Evolutionary conservation across 345 rosid species (phyloP).

Genomic region (Angophora floribunda): DNA sequence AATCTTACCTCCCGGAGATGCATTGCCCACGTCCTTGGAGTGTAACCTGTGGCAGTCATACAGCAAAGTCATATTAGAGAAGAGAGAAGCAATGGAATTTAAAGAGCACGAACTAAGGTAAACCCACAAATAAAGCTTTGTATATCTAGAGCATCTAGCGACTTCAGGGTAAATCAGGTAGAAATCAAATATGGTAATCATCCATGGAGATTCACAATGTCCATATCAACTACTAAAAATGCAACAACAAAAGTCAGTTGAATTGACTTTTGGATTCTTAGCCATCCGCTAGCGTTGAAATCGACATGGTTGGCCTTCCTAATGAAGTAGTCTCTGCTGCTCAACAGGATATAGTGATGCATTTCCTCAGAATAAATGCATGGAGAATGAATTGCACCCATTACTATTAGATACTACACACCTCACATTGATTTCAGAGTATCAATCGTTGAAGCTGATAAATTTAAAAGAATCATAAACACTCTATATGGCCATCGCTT

Average conservation of each 20-base stretch:
- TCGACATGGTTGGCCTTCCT: not conserved
- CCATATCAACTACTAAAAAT: not conserved
- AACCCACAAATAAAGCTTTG: not conserved
- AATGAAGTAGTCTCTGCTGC: not conserved
- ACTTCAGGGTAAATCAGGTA: not conserved
- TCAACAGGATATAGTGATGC: not conserved
- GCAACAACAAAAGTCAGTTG: not conserved
- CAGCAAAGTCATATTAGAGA: not conserved
- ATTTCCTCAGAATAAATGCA: not conserved
- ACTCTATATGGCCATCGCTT: too few relatives aligned
- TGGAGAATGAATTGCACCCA: not conserved
- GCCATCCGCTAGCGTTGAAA: not conserved
- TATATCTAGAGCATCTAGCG: not conserved
- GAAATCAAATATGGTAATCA: not conserved
- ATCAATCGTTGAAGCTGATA: not conserved
- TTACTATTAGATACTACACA: not conserved
- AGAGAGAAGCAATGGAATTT: not conserved
- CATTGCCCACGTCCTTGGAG: not conserved
- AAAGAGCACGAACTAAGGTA: not conserved
- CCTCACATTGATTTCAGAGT: not conserved
- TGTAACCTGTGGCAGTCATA: not conserved
- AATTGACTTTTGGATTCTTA: not conserved
- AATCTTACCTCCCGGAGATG: too few relatives aligned
- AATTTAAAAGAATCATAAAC: too few relatives aligned
- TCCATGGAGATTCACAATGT: not conserved